Evolutionary conservation across 1,139 yeast species (phyloP).

Genomic region (Pneumocystis oryctolagi): DNA sequence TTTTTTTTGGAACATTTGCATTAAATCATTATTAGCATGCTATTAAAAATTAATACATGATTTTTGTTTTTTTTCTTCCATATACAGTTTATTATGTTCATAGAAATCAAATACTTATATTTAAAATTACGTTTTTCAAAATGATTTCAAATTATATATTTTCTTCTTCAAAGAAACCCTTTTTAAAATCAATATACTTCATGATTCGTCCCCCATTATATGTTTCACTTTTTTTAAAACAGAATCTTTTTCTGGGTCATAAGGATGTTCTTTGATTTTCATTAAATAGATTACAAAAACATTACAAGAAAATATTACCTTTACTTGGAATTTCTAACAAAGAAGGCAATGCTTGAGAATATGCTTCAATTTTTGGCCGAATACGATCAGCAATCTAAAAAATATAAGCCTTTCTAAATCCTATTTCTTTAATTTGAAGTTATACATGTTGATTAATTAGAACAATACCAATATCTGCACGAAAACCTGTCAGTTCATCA

Average conservation of each 20-base stretch:
- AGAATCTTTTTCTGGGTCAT: conserved; percentile 95
- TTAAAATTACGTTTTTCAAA: background rate
- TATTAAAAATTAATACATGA: background rate
- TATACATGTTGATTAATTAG: conserved; percentile 72
- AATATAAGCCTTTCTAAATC: background rate
- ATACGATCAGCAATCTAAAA: conserved; percentile 62
- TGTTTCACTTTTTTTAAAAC: conserved; percentile 87
- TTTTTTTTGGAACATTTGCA: background rate
- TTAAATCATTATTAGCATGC: background rate
- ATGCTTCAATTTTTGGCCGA: conserved; percentile 66
- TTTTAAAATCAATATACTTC: background rate
- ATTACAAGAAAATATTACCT: background rate
- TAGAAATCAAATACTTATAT: background rate
- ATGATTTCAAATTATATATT: background rate
- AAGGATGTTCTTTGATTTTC: conserved; percentile 59
- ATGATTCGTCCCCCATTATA: conserved; percentile 63
- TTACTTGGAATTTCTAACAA: conserved; percentile 92
- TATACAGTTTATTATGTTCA: background rate
- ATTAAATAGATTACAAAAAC: background rate
- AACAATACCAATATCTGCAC: conserved; percentile 85
- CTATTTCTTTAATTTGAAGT: background rate
- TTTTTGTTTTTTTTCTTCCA: background rate
- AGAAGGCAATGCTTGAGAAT: conserved; percentile 88
- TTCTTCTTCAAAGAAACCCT: background rate
- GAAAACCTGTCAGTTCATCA: conserved; percentile 51